These are phyloP conservation scores for Macrophomina pseudophaseolina DNA, from an alignment of 2,329 filamentous ascomycete species.

Conservation along the genomic window DNA sequence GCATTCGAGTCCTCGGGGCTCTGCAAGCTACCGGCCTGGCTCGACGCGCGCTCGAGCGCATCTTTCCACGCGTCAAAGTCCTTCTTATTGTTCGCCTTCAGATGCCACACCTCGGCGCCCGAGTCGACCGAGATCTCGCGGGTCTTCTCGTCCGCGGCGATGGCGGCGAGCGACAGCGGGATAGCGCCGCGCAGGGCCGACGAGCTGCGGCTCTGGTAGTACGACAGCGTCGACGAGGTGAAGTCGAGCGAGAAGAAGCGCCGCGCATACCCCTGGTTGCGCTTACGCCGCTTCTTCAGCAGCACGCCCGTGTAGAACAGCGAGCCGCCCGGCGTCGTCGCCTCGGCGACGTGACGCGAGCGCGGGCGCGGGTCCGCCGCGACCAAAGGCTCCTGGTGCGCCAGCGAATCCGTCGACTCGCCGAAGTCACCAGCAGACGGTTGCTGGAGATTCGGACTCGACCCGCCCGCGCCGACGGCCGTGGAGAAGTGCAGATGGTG, in stretches of 20 bases:
- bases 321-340: constrained; percentile 32
- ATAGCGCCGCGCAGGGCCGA: constrained; percentile 91
- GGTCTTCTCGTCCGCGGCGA: constrained; percentile 85
- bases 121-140: constrained; percentile 96
- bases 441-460: constrained; percentile 47
- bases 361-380: constrained; percentile 48
- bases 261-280: constrained; percentile 89
- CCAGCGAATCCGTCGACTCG: constrained; percentile 62
- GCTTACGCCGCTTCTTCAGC: constrained; percentile 89
- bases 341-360: constrained; percentile 40
- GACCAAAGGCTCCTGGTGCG: constrained; percentile 37
- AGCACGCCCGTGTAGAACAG: constrained; percentile 83
- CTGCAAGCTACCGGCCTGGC: constrained; percentile 46
- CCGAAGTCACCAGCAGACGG: constrained; percentile 38
- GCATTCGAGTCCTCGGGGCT: constrained; percentile 37
- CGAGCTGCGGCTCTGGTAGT: constrained; percentile 93
- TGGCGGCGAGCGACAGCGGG: constrained; percentile 85
- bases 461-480: constrained; percentile 54
- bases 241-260: constrained; percentile 97
- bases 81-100: constrained; percentile 78
- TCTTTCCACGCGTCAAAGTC: constrained; percentile 89
- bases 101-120: constrained; percentile 95
- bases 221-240: constrained; percentile 90
- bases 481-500: constrained; percentile 68
- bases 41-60: constrained; percentile 82